phyloP scores from a whole-genome alignment of 495 filamentous ascomycete species.

The Amorphotheca resinae region DNA sequence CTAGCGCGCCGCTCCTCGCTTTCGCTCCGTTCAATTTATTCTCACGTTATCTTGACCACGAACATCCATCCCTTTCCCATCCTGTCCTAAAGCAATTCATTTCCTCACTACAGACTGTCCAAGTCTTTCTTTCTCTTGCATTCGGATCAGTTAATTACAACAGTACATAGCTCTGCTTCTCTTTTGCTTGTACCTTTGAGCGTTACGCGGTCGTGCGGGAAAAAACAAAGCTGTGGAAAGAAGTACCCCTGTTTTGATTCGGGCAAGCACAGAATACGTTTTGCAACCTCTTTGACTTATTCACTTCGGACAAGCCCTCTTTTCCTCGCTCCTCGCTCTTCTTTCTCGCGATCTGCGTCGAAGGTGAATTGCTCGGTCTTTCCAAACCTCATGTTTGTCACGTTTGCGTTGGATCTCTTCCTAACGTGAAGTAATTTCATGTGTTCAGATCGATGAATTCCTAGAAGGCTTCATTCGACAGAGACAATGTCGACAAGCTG shows the following conservation, averaged over 20 bases:
- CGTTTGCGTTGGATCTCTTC: too few relatives aligned
- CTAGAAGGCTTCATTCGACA: too few relatives aligned
- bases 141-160: conserved; percentile 3
- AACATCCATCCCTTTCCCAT: background rate
- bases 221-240: background rate
- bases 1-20: background rate
- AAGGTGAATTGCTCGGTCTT: too few relatives aligned
- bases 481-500: conserved; percentile 10
- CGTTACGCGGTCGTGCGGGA: background rate
- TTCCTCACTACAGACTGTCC: background rate
- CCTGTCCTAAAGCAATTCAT: background rate
- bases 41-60: conserved; percentile 1
- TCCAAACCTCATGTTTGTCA: too few relatives aligned
- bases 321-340: conserved; percentile 1
- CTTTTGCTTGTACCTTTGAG: conserved; percentile 1
- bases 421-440: too few relatives aligned
- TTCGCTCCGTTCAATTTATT: background rate
- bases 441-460: too few relatives aligned
- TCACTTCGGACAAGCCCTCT: background rate
- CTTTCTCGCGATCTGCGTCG: too few relatives aligned
- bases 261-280: conserved; percentile 12
- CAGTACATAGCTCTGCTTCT: conserved; percentile 4
- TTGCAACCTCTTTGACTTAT: conserved; percentile 6
- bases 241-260: background rate
- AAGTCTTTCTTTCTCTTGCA: conserved; percentile 4